Percentiles rank a stretch among this genome's conserved stretches.
Conservation (phyloP, 148 eudicot species). For the Pharnaceum exiguum region DNA sequence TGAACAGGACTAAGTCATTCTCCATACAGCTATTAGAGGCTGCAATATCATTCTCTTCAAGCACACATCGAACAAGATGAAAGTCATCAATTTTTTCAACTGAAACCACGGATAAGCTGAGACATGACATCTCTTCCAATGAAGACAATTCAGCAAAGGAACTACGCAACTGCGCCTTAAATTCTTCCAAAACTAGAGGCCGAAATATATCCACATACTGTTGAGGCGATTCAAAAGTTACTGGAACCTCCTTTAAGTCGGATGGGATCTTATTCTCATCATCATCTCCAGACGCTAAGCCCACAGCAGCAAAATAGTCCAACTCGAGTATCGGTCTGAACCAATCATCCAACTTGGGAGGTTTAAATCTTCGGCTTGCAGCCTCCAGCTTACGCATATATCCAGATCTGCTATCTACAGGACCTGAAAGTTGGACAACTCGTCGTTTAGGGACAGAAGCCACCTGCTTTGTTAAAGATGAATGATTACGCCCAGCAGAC, state of each 20-base stretch:
- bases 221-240: slow-evolving; percentile 68
- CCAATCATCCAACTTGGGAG: slow-evolving; percentile 90
- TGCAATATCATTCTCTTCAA: slow-evolving; percentile 46
- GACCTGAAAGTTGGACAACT: slow-evolving; percentile 76
- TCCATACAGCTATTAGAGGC: slow-evolving; percentile 59
- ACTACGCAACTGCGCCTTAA: slow-evolving; percentile 85
- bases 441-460: slow-evolving; percentile 63
- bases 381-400: slow-evolving; percentile 45
- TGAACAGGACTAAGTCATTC: slow-evolving; percentile 79
- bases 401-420: slow-evolving; percentile 49
- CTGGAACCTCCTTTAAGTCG: slow-evolving; percentile 81
- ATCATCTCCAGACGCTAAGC: slow-evolving; percentile 55
- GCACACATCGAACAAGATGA: slow-evolving; percentile 88
- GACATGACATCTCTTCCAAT: slow-evolving; percentile 66
- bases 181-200: slow-evolving; percentile 90
- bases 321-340: slow-evolving; percentile 78
- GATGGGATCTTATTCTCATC: slow-evolving; percentile 30
- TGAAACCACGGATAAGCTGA: slow-evolving; percentile 80
- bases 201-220: slow-evolving; percentile 82
- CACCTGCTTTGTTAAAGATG: slow-evolving; percentile 35
- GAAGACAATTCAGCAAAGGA: slow-evolving; percentile 77
- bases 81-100: slow-evolving; percentile 97
- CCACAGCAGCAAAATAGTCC: slow-evolving; percentile 77
- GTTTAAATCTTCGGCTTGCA: slow-evolving; percentile 60
- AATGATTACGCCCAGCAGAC: slow-evolving; percentile 46